Conservation (phyloP, 2,329 filamentous ascomycete genomes). For the Xylariaceae sp. region DNA sequence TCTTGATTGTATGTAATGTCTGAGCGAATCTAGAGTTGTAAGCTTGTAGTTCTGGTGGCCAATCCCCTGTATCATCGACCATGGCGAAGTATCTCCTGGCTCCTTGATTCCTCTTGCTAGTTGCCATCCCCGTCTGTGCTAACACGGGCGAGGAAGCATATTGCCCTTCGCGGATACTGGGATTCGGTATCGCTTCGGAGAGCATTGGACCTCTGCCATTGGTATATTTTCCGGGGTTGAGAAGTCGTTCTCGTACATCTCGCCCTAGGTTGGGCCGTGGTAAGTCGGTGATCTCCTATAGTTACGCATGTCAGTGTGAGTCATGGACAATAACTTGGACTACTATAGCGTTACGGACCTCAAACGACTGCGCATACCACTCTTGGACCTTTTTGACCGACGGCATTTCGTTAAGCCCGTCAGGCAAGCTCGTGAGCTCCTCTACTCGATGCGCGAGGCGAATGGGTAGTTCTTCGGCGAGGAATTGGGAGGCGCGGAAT, state of each 20-base stretch:
- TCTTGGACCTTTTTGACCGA: conserved; percentile 94
- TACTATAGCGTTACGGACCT: conserved; percentile 62
- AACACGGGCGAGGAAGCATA: conserved; percentile 68
- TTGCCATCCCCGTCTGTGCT: conserved; percentile 53
- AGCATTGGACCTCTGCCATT: conserved; percentile 69
- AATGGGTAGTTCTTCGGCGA: conserved; percentile 97
- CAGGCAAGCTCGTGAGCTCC: conserved; percentile 88
- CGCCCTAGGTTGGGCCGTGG: conserved; percentile 76
- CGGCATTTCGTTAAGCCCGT: conserved; percentile 97
- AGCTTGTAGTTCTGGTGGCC: conserved; percentile 92
- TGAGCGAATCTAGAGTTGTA: conserved; percentile 93
- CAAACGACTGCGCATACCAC: conserved; percentile 99
- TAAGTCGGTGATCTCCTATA: conserved; percentile 87
- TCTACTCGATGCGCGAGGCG: conserved; percentile 95
- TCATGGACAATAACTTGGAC: conserved; percentile 35
- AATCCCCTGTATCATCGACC: conserved; percentile 85
- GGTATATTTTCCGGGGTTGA: conserved; percentile 65
- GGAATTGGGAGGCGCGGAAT: conserved; percentile 96
- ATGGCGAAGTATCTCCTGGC: conserved; percentile 86
- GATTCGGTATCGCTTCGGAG: conserved; percentile 85
- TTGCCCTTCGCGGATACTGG: conserved; percentile 84
- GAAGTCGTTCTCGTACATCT: conserved; percentile 80
- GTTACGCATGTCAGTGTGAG: conserved; percentile 42
- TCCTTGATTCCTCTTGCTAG: conserved; percentile 58
- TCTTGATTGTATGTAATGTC: conserved; percentile 91